Percentiles rank a stretch among this genome's conserved stretches.
phyloP scores from a whole-genome alignment of 305 asterid species.

The Solanum chacoense region DNA sequence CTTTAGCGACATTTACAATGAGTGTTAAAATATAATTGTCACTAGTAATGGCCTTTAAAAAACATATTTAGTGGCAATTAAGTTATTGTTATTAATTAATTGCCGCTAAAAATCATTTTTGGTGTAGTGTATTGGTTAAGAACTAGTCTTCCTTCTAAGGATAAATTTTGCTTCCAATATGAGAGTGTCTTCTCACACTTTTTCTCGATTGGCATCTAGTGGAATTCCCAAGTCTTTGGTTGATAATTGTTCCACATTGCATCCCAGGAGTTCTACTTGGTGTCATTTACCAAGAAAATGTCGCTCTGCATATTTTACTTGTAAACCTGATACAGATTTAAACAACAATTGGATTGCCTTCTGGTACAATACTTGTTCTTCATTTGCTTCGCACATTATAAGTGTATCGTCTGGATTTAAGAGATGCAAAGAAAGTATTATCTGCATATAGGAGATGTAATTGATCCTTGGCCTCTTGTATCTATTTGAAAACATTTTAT shows the following conservation, averaged over 20 bases:
- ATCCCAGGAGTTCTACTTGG: background rate
- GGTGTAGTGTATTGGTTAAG: no score
- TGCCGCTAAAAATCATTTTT: no score
- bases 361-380: background rate
- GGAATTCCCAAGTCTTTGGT: no score
- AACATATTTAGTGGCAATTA: no score
- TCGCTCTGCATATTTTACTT: background rate
- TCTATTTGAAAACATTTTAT: background rate
- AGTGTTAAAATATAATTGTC: no score
- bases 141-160: no score
- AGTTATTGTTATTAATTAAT: no score
- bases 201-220: no score
- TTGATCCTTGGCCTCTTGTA: background rate
- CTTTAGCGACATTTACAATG: no score
- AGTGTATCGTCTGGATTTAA: background rate
- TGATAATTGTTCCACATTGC: background rate
- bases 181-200: no score
- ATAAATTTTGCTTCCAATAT: no score
- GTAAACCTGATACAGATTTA: background rate
- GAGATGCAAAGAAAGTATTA: background rate
- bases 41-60: no score
- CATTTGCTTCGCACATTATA: background rate
- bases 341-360: background rate
- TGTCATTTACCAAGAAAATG: background rate
- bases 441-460: conserved; percentile 8